phyloP scores from a whole-genome alignment of 208 protist species.

The Trypanosoma lewisi region DNA sequence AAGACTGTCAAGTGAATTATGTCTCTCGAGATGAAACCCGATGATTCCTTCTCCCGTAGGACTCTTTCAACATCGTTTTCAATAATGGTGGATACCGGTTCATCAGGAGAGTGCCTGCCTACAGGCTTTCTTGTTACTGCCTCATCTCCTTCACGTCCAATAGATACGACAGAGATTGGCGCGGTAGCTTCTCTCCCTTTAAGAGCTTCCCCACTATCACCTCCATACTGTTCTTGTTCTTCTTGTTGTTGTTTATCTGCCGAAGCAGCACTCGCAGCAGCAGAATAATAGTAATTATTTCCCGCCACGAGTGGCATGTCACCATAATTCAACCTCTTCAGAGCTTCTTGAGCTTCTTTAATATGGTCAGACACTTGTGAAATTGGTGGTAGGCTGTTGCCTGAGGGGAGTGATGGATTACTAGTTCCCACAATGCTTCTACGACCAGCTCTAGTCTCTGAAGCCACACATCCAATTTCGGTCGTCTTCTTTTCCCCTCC shows the following conservation, averaged over 20 bases:
- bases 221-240: no score
- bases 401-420: not conserved
- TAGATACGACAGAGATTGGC: not conserved
- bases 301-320: not conserved
- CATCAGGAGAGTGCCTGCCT: not conserved
- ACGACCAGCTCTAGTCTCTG: no score
- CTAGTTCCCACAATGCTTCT: no score
- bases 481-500: not conserved
- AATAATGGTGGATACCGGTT: not conserved
- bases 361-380: not conserved
- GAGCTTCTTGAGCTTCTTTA: constrained; percentile 14
- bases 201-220: not conserved
- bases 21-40: no score
- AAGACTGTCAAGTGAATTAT: no score
- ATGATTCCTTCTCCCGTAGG: not conserved
- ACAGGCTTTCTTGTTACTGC: not conserved
- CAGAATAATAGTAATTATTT: not conserved
- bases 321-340: constrained; percentile 30
- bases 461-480: not conserved
- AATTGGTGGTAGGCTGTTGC: not conserved
- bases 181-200: not conserved
- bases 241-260: not conserved
- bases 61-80: not conserved
- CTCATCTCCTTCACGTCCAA: not conserved
- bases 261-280: not conserved